Conservation (phyloP, 2,329 filamentous ascomycete genomes). For the Calonectria multiphialidica region DNA sequence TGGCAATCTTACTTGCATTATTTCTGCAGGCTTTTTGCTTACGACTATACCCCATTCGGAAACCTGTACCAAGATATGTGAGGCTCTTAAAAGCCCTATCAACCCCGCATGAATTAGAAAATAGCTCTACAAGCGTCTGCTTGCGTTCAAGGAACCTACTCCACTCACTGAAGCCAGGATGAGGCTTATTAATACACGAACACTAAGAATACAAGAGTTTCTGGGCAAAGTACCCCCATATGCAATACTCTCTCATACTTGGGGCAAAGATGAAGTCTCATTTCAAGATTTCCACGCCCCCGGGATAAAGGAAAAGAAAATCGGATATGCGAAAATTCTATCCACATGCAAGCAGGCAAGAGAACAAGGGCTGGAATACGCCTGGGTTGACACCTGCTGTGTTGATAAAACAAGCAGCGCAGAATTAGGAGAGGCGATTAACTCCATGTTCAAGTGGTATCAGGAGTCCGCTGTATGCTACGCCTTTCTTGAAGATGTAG, state of each 20-base stretch:
- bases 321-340: constrained; percentile 36
- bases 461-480: constrained; percentile 39
- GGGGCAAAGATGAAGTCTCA: constrained; percentile 46
- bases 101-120: neutral
- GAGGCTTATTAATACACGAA: neutral
- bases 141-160: neutral
- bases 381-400: constrained; percentile 47
- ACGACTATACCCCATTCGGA: neutral
- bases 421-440: constrained; percentile 44
- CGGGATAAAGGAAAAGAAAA: neutral
- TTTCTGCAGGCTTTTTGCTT: neutral
- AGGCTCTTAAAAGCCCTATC: neutral
- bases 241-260: constrained; percentile 53
- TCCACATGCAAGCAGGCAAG: constrained; percentile 30
- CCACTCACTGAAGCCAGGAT: neutral
- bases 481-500: constrained; percentile 37
- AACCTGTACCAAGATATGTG: neutral
- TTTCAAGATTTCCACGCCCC: constrained; percentile 40
- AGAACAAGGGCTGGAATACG: constrained; percentile 24
- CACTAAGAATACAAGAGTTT: neutral
- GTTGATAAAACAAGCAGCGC: constrained; percentile 44
- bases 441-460: constrained; percentile 47
- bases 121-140: no score
- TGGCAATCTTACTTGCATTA: neutral
- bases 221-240: constrained; percentile 39